These are phyloP conservation scores for Cenococcum geophilum DNA, from an alignment of 495 filamentous ascomycete genomes.

Conservation along the genomic window DNA sequence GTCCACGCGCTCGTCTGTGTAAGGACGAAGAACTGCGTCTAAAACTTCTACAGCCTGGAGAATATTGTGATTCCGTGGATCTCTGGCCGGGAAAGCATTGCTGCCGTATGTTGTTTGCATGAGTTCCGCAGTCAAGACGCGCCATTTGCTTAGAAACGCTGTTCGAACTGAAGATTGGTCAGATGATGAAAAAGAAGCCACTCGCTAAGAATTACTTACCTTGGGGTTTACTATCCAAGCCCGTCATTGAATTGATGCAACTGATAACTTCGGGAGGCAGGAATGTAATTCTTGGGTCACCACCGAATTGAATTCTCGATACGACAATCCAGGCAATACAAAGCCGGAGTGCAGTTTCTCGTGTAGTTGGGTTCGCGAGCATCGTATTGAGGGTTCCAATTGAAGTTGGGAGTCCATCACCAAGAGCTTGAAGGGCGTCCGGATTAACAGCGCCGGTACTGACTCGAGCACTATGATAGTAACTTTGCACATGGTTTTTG, in stretches of 20 bases:
- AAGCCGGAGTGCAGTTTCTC: conserved; percentile 30
- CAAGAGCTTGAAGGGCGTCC: conserved; percentile 25
- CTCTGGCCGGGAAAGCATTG: conserved; percentile 21
- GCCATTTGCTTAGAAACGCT: conserved; percentile 34
- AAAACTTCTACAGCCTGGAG: conserved; percentile 15
- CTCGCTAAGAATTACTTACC: conserved; percentile 29
- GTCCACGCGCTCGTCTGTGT: conserved; percentile 23
- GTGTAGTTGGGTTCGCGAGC: conserved; percentile 31
- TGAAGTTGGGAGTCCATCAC: conserved; percentile 21
- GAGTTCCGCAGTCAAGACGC: conserved; percentile 33
- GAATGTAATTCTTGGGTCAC: conserved; percentile 23
- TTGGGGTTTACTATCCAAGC: conserved; percentile 9
- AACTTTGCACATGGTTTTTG: conserved; percentile 43
- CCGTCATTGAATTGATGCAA: conserved; percentile 23
- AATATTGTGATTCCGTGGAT: conserved; percentile 30
- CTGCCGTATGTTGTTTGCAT: conserved; percentile 32
- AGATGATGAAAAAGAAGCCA: conserved; percentile 23
- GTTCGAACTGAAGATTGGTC: neutral
- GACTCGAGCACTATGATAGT: conserved; percentile 31
- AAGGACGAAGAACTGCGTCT: conserved; percentile 32
- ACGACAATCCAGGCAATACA: conserved; percentile 35
- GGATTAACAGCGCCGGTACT: conserved; percentile 20
- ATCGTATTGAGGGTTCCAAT: conserved; percentile 26
- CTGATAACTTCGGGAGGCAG: conserved; percentile 33
- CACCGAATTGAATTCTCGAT: conserved; percentile 23